Conservation (phyloP, 306 rosid genomes). For the Sophora flavescens region DNA sequence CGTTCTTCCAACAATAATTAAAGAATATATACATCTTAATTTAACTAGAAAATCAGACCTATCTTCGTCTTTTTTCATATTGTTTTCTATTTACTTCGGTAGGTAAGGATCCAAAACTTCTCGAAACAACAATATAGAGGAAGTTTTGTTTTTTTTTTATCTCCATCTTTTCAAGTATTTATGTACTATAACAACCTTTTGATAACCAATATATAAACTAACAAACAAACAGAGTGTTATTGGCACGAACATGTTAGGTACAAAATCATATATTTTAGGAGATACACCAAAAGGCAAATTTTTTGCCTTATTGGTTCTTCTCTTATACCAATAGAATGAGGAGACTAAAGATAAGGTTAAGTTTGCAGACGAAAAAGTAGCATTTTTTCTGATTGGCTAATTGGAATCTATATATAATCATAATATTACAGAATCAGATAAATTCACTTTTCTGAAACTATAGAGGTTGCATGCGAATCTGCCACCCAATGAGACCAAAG, state of each 20-base stretch:
- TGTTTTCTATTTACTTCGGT: not conserved
- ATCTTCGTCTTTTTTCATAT: too few species aligned
- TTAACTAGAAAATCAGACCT: too few species aligned
- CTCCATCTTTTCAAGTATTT: not conserved
- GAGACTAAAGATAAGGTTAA: slow-evolving; percentile 15
- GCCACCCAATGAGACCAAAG: slow-evolving; percentile 23
- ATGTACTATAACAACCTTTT: not conserved
- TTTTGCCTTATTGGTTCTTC: not conserved
- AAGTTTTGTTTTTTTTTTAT: too few species aligned
- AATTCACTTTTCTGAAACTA: slow-evolving; percentile 34
- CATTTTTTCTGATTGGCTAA: slow-evolving; percentile 29
- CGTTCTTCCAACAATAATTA: too few species aligned
- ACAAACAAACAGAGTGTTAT: not conserved
- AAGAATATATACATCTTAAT: too few species aligned
- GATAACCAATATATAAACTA: not conserved
- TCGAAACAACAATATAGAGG: too few species aligned
- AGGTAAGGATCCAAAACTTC: too few species aligned
- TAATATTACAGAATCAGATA: not conserved
- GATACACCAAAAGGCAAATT: slow-evolving; percentile 4
- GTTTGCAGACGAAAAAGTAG: slow-evolving; percentile 28
- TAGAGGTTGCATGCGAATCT: slow-evolving; percentile 32
- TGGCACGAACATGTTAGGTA: not conserved
- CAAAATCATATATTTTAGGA: slow-evolving; percentile 8
- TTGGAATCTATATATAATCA: not conserved
- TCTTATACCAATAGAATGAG: not conserved